A percentile compares a stretch with the other conserved stretches of the same genome.
phyloP scores from a whole-genome alignment of 257 asterid genomes.

The Lavandula angustifolia region DNA sequence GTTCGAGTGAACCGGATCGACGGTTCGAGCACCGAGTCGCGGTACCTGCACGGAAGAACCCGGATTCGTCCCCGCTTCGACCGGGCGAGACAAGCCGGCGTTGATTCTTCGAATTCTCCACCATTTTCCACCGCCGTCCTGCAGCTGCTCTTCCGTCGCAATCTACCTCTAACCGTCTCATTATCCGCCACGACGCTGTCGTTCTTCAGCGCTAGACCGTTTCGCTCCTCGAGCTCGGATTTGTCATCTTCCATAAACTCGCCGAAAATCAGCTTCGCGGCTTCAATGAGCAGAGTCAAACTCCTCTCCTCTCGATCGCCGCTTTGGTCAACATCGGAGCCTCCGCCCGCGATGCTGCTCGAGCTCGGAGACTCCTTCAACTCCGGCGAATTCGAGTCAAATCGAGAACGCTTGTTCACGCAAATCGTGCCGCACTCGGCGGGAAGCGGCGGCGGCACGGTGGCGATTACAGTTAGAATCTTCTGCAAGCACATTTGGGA shows the following conservation, averaged over 20 bases:
- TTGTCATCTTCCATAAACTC: slow-evolving; percentile 28
- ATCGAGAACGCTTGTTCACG: not conserved
- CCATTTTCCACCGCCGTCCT: slow-evolving; percentile 23
- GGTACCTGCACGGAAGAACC: slow-evolving; percentile 39
- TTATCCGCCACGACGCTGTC: not conserved
- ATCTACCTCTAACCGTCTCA: not conserved
- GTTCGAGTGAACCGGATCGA: slow-evolving; percentile 38
- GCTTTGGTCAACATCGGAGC: slow-evolving; percentile 6
- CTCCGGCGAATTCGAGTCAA: slow-evolving; percentile 28
- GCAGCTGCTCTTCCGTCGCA: not conserved
- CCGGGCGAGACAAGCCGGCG: slow-evolving; percentile 22
- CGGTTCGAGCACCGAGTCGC: slow-evolving; percentile 45
- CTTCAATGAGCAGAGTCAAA: slow-evolving; percentile 44
- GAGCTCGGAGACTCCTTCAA: slow-evolving; percentile 31
- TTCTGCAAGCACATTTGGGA: slow-evolving; percentile 43
- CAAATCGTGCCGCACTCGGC: not conserved
- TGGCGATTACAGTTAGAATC: slow-evolving; percentile 39
- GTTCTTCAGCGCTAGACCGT: not conserved
- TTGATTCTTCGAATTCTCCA: slow-evolving; percentile 19
- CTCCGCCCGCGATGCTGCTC: slow-evolving; percentile 20
- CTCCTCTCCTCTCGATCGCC: slow-evolving; percentile 22
- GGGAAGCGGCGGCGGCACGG: slow-evolving; percentile 26
- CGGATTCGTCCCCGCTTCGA: slow-evolving; percentile 41
- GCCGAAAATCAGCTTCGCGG: slow-evolving; percentile 44
- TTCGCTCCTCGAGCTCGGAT: slow-evolving; percentile 1